phyloP scores from a whole-genome alignment of 1,284 basidiomycete species.

The Sphaerobolus stellatus region DNA sequence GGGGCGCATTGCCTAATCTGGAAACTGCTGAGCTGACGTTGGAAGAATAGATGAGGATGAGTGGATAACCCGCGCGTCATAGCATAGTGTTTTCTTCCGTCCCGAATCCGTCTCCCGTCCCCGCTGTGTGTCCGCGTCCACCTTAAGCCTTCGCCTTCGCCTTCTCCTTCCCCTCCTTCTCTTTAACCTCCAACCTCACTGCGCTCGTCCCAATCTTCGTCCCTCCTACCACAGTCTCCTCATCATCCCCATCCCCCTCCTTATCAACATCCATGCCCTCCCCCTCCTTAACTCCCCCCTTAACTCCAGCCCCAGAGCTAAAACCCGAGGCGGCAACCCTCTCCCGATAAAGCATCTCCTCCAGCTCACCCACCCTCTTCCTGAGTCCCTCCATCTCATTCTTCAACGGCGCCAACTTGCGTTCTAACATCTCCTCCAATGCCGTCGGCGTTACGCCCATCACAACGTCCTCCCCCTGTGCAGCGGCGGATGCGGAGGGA shows the following conservation, averaged over 20 bases:
- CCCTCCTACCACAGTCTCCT: background rate
- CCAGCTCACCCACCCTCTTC: slow-evolving; percentile 56
- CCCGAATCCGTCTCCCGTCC: background rate
- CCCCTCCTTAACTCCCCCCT: background rate
- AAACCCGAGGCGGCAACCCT: background rate
- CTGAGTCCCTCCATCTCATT: slow-evolving; percentile 57
- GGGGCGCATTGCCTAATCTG: too few species aligned
- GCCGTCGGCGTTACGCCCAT: slow-evolving; percentile 2
- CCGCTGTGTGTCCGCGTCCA: background rate
- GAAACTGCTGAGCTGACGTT: too few species aligned
- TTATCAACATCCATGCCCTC: background rate
- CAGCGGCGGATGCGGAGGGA: slow-evolving; percentile 50
- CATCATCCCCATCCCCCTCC: background rate
- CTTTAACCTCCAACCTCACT: background rate
- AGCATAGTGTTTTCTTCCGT: background rate
- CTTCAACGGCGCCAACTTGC: slow-evolving; percentile 50
- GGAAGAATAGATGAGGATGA: too few species aligned
- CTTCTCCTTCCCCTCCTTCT: background rate
- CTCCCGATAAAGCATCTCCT: slow-evolving; percentile 41
- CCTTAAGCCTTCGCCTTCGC: background rate
- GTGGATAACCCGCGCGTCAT: too few species aligned
- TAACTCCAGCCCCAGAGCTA: background rate
- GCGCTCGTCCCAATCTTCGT: background rate
- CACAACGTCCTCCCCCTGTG: background rate
- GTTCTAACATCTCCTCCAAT: slow-evolving; percentile 45